These are phyloP conservation scores for Pseudoneurospora amorphoporcata DNA, from an alignment of 495 filamentous ascomycete genomes.

Conservation along the genomic window DNA sequence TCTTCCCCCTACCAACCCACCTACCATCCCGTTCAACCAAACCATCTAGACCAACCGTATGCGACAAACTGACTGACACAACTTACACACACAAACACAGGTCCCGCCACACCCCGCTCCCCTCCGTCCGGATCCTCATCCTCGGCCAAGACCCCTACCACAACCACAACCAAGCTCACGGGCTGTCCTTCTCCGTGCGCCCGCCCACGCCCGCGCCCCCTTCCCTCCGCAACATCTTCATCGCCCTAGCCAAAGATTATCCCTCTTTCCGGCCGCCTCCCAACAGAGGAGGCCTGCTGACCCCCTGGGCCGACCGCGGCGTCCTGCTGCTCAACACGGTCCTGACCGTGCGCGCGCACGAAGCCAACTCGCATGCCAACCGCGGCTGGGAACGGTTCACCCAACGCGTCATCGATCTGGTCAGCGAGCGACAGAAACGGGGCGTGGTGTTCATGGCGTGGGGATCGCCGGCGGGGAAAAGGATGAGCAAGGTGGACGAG, in stretches of 20 bases:
- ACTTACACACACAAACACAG: slow-evolving; percentile 31
- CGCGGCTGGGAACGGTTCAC: slow-evolving; percentile 91
- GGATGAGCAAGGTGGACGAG: slow-evolving; percentile 58
- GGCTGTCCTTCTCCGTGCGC: slow-evolving; percentile 86
- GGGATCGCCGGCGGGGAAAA: slow-evolving; percentile 69
- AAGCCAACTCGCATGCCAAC: slow-evolving; percentile 71
- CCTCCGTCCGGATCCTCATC: slow-evolving; percentile 79
- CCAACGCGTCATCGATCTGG: slow-evolving; percentile 77
- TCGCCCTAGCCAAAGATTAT: slow-evolving; percentile 73
- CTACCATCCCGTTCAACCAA: background rate
- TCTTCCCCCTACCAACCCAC: background rate
- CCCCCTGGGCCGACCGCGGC: slow-evolving; percentile 85
- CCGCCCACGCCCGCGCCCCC: slow-evolving; percentile 81
- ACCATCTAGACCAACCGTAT: background rate
- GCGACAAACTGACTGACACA: background rate
- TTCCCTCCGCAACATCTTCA: slow-evolving; percentile 88
- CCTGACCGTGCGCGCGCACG: slow-evolving; percentile 79
- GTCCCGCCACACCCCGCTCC: slow-evolving; percentile 83
- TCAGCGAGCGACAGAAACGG: slow-evolving; percentile 57
- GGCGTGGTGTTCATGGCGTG: slow-evolving; percentile 94
- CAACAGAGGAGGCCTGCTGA: slow-evolving; percentile 68
- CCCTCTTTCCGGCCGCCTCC: slow-evolving; percentile 66
- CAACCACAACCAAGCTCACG: slow-evolving; percentile 90
- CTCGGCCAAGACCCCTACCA: slow-evolving; percentile 97
- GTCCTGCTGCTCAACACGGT: slow-evolving; percentile 89